A percentile compares a stretch with the other conserved stretches of the same genome.
These are phyloP conservation scores for Nicotiana obtusifolia DNA, from an alignment of 257 asterid species.

Conservation along the genomic window DNA sequence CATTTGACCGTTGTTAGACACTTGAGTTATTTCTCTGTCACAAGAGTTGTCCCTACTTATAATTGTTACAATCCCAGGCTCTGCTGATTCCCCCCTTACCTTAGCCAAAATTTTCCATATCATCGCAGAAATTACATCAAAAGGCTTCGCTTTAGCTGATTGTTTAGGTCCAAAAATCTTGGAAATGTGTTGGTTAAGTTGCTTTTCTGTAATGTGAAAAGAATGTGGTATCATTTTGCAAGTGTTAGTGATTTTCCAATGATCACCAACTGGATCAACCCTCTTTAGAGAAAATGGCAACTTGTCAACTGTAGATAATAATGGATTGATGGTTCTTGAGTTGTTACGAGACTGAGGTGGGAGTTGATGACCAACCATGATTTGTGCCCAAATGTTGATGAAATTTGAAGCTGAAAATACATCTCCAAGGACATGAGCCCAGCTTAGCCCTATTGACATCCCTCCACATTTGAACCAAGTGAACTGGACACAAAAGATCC, in stretches of 20 bases:
- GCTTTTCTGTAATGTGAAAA: slow-evolving; percentile 31
- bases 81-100: slow-evolving; percentile 22
- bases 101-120: slow-evolving; percentile 65
- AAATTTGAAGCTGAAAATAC: slow-evolving; percentile 55
- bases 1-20: slow-evolving; percentile 24
- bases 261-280: slow-evolving; percentile 47
- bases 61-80: slow-evolving; percentile 34
- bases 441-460: slow-evolving; percentile 56
- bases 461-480: slow-evolving; percentile 86
- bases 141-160: slow-evolving; percentile 16
- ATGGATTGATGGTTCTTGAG: not conserved
- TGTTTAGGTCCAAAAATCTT: slow-evolving; percentile 4
- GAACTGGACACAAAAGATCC: slow-evolving; percentile 25
- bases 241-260: slow-evolving; percentile 40
- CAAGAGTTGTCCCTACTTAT: slow-evolving; percentile 4
- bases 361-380: slow-evolving; percentile 24
- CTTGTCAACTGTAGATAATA: slow-evolving; percentile 8
- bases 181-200: slow-evolving; percentile 14
- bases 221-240: slow-evolving; percentile 39
- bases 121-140: slow-evolving; percentile 48
- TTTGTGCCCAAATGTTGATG: slow-evolving; percentile 45
- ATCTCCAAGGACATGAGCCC: slow-evolving; percentile 80
- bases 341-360: slow-evolving; percentile 1
- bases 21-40: not conserved
- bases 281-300: slow-evolving; percentile 33